These are phyloP conservation scores for Pestalotiopsis sp. DNA, from an alignment of 2,329 filamentous ascomycete species.

Conservation along the genomic window DNA sequence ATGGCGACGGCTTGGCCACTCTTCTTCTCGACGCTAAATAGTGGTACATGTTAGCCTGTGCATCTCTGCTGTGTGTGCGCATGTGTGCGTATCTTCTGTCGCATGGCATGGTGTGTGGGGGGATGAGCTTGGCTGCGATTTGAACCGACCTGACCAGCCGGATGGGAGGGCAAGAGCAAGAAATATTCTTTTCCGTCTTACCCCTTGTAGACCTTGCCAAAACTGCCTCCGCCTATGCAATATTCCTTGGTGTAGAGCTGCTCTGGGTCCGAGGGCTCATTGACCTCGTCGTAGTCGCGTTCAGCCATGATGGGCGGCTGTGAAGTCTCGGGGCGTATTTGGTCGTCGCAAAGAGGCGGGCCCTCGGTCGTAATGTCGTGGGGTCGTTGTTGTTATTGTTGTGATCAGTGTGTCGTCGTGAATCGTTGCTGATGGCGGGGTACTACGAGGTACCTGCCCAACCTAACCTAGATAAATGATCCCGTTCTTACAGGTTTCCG, in stretches of 20 bases:
- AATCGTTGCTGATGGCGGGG: neutral
- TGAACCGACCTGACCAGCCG: neutral
- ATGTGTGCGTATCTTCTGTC: neutral
- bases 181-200: conserved; percentile 40
- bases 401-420: neutral
- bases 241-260: conserved; percentile 91
- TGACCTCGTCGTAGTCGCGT: conserved; percentile 48
- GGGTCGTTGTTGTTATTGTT: neutral
- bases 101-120: neutral
- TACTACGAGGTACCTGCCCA: neutral
- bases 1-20: conserved; percentile 95
- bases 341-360: no score
- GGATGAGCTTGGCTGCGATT: neutral
- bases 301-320: conserved; percentile 44
- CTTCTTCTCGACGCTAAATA: conserved; percentile 79
- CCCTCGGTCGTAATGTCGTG: neutral
- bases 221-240: conserved; percentile 96
- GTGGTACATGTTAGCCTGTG: conserved; percentile 17
- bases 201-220: conserved; percentile 99
- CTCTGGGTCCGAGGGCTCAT: conserved; percentile 77
- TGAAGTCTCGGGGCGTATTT: conserved; percentile 2
- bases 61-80: neutral
- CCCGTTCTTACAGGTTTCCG: no score
- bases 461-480: no score
- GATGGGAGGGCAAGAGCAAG: neutral